Evolutionary conservation across 2,329 filamentous ascomycete species (phyloP).

Genomic region (Arthrobotrys entomopaga): DNA sequence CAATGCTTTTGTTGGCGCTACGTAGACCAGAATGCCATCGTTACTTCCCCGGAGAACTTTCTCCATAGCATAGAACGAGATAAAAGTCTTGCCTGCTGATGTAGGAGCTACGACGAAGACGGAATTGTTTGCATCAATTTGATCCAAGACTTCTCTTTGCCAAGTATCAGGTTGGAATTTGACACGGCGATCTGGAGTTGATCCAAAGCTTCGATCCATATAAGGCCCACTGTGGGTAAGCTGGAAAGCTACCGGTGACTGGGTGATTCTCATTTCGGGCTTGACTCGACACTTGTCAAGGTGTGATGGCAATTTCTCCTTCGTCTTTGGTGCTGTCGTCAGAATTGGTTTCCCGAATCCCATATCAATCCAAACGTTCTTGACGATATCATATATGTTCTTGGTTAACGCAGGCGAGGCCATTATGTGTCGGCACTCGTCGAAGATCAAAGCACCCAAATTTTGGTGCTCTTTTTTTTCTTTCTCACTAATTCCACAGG

Average conservation of each 20-base stretch:
- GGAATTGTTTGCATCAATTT: conserved; percentile 75
- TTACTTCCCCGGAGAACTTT: conserved; percentile 75
- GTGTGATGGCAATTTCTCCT: conserved; percentile 41
- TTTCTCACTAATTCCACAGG: conserved; percentile 20
- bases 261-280: conserved; percentile 60
- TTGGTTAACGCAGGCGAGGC: conserved; percentile 52
- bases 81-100: conserved; percentile 83
- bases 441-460: conserved; percentile 27
- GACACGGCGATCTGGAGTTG: conserved; percentile 74
- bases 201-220: conserved; percentile 78
- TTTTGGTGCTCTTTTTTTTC: conserved; percentile 37
- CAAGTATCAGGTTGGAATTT: conserved; percentile 79
- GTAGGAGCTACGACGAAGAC: conserved; percentile 81
- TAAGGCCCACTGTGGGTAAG: conserved; percentile 76
- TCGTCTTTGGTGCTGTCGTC: conserved; percentile 1
- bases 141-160: conserved; percentile 78
- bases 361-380: conserved; percentile 56
- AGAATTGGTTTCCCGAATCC: conserved; percentile 49
- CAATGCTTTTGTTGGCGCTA: conserved; percentile 82
- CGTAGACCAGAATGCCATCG: conserved; percentile 78
- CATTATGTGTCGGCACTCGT: conserved; percentile 34
- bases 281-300: conserved; percentile 41
- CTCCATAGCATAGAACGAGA: conserved; percentile 85
- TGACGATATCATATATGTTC: conserved; percentile 41
- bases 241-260: conserved; percentile 71